These are phyloP conservation scores for Pseudophaeomoniella oleicola DNA, from an alignment of 2,329 filamentous ascomycete species.

Conservation along the genomic window DNA sequence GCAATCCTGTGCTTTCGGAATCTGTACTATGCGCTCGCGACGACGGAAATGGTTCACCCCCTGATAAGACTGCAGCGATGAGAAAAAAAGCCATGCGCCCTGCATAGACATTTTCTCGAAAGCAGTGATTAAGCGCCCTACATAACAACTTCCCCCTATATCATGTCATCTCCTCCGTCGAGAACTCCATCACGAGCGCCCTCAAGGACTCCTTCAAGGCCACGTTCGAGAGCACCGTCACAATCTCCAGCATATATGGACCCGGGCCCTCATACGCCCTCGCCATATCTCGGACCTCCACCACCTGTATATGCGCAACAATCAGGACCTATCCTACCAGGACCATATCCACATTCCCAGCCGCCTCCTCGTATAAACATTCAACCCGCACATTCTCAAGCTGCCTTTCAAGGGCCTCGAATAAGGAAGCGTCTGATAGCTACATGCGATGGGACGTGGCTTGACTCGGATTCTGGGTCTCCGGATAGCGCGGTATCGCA, in stretches of 20 bases:
- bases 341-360: background rate
- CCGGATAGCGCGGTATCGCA: constrained; percentile 12
- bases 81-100: too few relatives aligned
- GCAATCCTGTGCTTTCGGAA: too few relatives aligned
- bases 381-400: background rate
- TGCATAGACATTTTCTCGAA: too few relatives aligned
- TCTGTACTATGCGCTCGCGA: too few relatives aligned
- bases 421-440: constrained; percentile 18
- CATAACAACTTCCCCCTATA: too few relatives aligned
- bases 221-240: constrained; percentile 1
- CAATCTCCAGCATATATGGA: background rate
- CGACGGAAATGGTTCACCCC: too few relatives aligned
- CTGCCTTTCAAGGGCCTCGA: background rate
- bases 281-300: background rate
- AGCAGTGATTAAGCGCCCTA: too few relatives aligned
- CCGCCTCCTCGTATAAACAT: background rate
- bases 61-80: too few relatives aligned
- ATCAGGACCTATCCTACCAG: background rate
- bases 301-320: background rate
- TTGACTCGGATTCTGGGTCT: constrained; percentile 15
- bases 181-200: background rate
- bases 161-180: too few relatives aligned
- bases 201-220: background rate
- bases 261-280: background rate
- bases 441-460: constrained; percentile 21